Conservation (phyloP, 2,329 filamentous ascomycete genomes). For the Aaosphaeria arxii region DNA sequence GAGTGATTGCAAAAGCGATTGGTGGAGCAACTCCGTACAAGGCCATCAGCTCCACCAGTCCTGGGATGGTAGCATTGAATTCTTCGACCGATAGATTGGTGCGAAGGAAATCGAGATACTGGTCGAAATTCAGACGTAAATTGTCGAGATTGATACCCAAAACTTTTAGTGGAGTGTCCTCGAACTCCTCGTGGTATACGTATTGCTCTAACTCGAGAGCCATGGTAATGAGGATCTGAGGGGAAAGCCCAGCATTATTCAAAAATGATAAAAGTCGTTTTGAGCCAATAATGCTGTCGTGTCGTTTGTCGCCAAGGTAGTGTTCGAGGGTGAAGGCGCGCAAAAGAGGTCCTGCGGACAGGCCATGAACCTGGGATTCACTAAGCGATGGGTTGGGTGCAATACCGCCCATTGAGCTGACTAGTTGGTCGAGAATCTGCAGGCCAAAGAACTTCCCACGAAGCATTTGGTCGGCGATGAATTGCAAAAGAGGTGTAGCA, state of each 20-base stretch:
- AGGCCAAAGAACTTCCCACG: slow-evolving; percentile 87
- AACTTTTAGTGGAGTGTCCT: slow-evolving; percentile 82
- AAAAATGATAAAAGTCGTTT: slow-evolving; percentile 77
- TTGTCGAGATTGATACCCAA: slow-evolving; percentile 87
- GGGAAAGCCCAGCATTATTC: slow-evolving; percentile 72
- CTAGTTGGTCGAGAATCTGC: slow-evolving; percentile 85
- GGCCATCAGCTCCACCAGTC: slow-evolving; percentile 68
- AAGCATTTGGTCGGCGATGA: slow-evolving; percentile 80
- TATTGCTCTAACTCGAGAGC: slow-evolving; percentile 89
- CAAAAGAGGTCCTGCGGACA: slow-evolving; percentile 80
- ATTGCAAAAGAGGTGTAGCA: slow-evolving; percentile 80
- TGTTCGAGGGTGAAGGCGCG: slow-evolving; percentile 75
- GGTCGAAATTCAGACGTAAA: slow-evolving; percentile 77
- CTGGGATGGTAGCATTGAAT: slow-evolving; percentile 76
- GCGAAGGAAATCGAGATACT: slow-evolving; percentile 86
- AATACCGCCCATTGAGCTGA: slow-evolving; percentile 91
- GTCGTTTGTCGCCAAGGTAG: slow-evolving; percentile 76
- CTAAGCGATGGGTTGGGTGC: slow-evolving; percentile 84
- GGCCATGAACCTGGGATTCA: slow-evolving; percentile 79
- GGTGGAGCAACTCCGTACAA: slow-evolving; percentile 77
- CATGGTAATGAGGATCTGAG: slow-evolving; percentile 82
- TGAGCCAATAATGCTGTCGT: slow-evolving; percentile 70
- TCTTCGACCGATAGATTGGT: slow-evolving; percentile 72
- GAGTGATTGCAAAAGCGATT: slow-evolving; percentile 80
- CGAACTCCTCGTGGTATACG: slow-evolving; percentile 69